phyloP scores from a whole-genome alignment of 306 rosid species.

The Vicia sativa region DNA sequence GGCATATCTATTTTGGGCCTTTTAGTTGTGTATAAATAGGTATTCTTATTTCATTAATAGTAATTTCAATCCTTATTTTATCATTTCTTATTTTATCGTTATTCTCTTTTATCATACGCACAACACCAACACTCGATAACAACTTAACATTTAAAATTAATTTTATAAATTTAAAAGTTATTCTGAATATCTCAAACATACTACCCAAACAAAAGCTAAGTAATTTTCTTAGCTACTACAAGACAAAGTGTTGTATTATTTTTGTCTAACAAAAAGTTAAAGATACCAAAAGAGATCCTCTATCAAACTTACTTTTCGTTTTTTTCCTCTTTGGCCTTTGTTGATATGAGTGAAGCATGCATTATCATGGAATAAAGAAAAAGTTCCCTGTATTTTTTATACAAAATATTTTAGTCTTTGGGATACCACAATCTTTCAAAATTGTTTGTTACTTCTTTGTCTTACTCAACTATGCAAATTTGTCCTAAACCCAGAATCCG shows the following conservation, averaged over 20 bases:
- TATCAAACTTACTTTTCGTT: constrained; percentile 30
- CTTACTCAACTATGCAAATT: constrained; percentile 41
- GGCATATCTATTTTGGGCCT: too few relatives aligned
- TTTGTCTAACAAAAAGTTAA: constrained; percentile 42
- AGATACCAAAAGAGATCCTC: constrained; percentile 35
- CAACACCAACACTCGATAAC: too few relatives aligned
- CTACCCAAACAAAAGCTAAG: too few relatives aligned
- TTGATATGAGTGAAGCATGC: constrained; percentile 31
- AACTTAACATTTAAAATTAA: too few relatives aligned
- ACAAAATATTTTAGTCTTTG: constrained; percentile 22
- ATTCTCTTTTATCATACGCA: too few relatives aligned
- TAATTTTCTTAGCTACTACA: constrained; percentile 28
- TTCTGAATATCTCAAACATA: too few relatives aligned
- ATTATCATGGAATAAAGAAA: constrained; percentile 40
- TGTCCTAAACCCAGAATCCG: constrained; percentile 44
- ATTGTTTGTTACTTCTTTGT: constrained; percentile 56
- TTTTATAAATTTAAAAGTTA: too few relatives aligned
- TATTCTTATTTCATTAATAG: too few relatives aligned
- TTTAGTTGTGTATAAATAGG: too few relatives aligned
- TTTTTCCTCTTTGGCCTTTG: constrained; percentile 25
- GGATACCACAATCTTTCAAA: constrained; percentile 42
- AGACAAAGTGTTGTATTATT: constrained; percentile 49
- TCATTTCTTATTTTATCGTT: too few relatives aligned
- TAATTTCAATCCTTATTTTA: too few relatives aligned
- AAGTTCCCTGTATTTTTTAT: background rate